Percentiles rank a stretch among this genome's conserved stretches.
phyloP scores from a whole-genome alignment of 2,329 filamentous ascomycete genomes.

The Botrytis deweyae region DNA sequence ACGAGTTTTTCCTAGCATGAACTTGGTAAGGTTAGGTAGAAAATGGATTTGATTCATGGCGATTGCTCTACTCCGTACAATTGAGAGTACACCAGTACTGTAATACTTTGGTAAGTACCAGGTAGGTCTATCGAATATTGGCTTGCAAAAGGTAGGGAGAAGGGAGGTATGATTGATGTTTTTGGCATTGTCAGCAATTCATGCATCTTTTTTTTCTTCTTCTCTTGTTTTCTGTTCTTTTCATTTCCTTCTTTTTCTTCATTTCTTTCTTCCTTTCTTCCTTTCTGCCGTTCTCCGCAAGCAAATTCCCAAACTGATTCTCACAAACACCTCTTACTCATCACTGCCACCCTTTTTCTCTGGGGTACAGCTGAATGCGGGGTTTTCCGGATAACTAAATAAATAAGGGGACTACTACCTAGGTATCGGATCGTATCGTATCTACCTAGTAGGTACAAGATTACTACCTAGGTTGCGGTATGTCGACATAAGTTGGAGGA shows the following conservation, averaged over 20 bases:
- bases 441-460: background rate
- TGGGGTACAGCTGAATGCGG: constrained; percentile 11
- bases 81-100: too few species aligned
- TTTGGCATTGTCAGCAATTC: background rate
- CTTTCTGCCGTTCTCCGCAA: background rate
- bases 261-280: background rate
- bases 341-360: background rate
- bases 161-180: background rate
- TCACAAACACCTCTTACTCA: background rate
- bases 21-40: background rate
- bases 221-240: background rate
- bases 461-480: background rate
- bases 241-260: background rate
- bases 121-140: background rate
- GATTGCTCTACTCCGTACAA: background rate
- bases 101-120: background rate
- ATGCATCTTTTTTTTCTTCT: background rate
- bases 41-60: background rate
- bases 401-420: background rate
- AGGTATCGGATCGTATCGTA: background rate
- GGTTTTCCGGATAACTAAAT: background rate
- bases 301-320: background rate
- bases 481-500: background rate
- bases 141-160: background rate
- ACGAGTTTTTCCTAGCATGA: background rate